phyloP scores from a whole-genome alignment of 2,329 filamentous ascomycete species.

The Elsinoe ampelina region DNA sequence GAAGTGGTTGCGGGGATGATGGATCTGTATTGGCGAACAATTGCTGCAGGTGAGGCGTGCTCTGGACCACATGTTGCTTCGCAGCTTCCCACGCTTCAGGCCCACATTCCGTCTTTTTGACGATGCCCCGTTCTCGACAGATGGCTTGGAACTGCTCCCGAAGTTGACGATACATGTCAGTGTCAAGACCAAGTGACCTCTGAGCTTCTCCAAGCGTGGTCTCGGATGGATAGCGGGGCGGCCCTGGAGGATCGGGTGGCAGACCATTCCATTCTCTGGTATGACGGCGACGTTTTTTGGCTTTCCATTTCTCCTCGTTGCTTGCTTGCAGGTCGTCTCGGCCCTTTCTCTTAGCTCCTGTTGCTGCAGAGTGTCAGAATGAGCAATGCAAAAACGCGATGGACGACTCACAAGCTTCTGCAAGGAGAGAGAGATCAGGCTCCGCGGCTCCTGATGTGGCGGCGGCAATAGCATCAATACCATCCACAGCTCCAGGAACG shows the following conservation, averaged over 20 bases:
- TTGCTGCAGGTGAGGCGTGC: slow-evolving; percentile 53
- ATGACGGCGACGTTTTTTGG: slow-evolving; percentile 58
- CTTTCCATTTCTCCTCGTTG: slow-evolving; percentile 51
- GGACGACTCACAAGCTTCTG: background rate
- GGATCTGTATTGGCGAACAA: slow-evolving; percentile 51
- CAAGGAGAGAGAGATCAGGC: background rate
- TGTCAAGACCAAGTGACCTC: slow-evolving; percentile 56
- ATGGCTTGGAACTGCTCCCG: slow-evolving; percentile 61
- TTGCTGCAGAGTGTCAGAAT: slow-evolving; percentile 27
- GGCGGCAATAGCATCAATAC: background rate
- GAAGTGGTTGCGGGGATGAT: slow-evolving; percentile 51
- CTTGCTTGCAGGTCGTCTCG: slow-evolving; percentile 30
- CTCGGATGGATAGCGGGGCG: slow-evolving; percentile 70
- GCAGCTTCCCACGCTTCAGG: slow-evolving; percentile 63
- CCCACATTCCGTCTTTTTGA: slow-evolving; percentile 68
- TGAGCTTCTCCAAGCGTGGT: slow-evolving; percentile 75
- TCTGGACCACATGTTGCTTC: slow-evolving; percentile 58
- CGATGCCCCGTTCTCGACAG: slow-evolving; percentile 56
- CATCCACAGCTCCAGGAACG: background rate
- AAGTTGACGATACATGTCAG: slow-evolving; percentile 52
- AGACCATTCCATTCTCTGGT: slow-evolving; percentile 60
- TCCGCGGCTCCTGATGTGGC: background rate
- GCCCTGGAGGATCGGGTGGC: slow-evolving; percentile 57
- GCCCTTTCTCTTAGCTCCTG: slow-evolving; percentile 35
- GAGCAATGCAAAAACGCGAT: background rate